A percentile compares a stretch with the other conserved stretches of the same genome.
These are phyloP conservation scores for Huntiella decipiens DNA, from an alignment of 2,329 filamentous ascomycete species.

Conservation along the genomic window DNA sequence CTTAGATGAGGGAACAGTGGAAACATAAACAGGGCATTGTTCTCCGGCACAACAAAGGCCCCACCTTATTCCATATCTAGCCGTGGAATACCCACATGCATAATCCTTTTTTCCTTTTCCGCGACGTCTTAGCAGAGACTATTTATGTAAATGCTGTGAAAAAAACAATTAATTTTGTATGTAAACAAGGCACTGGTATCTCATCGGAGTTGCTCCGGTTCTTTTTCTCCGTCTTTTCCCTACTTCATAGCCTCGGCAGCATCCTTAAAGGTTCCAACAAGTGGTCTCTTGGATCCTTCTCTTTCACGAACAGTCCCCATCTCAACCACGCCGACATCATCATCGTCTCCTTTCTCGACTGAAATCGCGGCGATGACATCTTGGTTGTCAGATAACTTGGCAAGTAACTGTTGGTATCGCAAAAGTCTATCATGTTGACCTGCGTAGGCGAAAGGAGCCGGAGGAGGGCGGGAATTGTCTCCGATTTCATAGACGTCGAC, in stretches of 20 bases:
- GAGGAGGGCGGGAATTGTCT: slow-evolving; percentile 21
- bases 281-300: slow-evolving; percentile 27
- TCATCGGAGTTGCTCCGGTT: too few relatives aligned
- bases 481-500: slow-evolving; percentile 48
- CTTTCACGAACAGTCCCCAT: slow-evolving; percentile 17
- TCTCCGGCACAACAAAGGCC: too few relatives aligned
- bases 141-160: too few relatives aligned
- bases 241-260: slow-evolving; percentile 30
- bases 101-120: too few relatives aligned
- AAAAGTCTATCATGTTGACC: slow-evolving; percentile 36
- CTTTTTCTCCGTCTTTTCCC: neutral
- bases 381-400: slow-evolving; percentile 34
- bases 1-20: too few relatives aligned
- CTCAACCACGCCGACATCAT: slow-evolving; percentile 27
- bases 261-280: slow-evolving; percentile 43
- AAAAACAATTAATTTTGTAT: too few relatives aligned
- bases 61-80: too few relatives aligned
- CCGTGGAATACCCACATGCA: too few relatives aligned
- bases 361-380: slow-evolving; percentile 24
- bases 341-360: slow-evolving; percentile 25
- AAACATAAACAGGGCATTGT: too few relatives aligned
- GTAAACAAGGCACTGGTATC: too few relatives aligned
- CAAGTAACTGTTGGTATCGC: slow-evolving; percentile 42
- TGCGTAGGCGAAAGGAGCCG: slow-evolving; percentile 27
- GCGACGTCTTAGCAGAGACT: too few relatives aligned